A percentile compares a stretch with the other conserved stretches of the same genome.
Conservation (phyloP, 2,329 filamentous ascomycete genomes). For the Alternaria triticimaculans region DNA sequence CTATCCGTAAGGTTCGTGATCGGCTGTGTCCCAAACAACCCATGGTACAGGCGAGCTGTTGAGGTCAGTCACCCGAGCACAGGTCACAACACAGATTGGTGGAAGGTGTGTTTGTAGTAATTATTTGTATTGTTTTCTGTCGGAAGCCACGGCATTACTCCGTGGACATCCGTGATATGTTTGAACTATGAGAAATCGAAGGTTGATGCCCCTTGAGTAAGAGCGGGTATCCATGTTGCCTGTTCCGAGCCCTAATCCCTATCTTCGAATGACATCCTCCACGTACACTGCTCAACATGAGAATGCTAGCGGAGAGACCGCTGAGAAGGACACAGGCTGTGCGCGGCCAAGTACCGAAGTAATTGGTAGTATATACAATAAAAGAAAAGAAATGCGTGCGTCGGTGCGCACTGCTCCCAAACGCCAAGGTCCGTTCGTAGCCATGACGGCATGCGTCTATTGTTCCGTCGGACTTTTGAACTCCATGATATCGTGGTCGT, state of each 20-base stretch:
- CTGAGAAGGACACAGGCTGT: neutral
- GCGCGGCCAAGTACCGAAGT: conserved; percentile 5
- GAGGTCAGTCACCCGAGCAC: neutral
- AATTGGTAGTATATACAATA: conserved; percentile 21
- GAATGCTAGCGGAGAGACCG: conserved; percentile 1
- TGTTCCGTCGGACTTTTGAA: conserved; percentile 34
- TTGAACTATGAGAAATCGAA: conserved; percentile 16
- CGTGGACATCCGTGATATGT: neutral
- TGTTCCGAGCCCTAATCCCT: conserved; percentile 19
- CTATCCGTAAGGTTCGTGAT: neutral
- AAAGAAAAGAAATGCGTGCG: conserved; percentile 19
- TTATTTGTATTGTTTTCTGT: conserved; percentile 1
- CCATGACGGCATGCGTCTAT: conserved; percentile 52
- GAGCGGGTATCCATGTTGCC: conserved; percentile 45
- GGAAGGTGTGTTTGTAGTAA: neutral
- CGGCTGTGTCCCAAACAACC: neutral
- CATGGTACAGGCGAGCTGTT: neutral
- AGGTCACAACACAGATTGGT: neutral
- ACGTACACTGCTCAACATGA: conserved; percentile 8
- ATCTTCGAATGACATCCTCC: conserved; percentile 16
- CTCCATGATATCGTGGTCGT: conserved; percentile 16
- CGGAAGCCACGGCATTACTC: neutral
- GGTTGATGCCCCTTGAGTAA: conserved; percentile 35
- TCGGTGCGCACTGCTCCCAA: conserved; percentile 12
- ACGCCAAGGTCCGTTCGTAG: conserved; percentile 39